A percentile compares a stretch with the other conserved stretches of the same genome.
Evolutionary conservation across 2,329 filamentous ascomycete species (phyloP).

Genomic region (Bipolaris victoriae): DNA sequence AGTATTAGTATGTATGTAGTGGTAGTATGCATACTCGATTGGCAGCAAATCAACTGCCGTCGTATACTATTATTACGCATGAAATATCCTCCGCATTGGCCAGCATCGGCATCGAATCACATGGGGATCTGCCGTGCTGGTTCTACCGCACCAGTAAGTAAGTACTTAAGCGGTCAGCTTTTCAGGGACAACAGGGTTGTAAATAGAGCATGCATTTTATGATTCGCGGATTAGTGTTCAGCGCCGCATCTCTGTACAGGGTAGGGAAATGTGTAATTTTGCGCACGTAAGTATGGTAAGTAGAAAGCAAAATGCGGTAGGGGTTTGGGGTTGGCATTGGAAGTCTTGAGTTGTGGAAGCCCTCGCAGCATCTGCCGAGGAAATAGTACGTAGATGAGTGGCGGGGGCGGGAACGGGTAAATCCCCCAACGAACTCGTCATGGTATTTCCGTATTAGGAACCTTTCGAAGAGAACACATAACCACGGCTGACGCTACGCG

Average conservation of each 20-base stretch:
- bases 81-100: no score
- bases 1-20: no score
- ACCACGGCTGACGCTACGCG: background rate
- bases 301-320: background rate
- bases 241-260: background rate
- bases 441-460: background rate
- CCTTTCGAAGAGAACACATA: background rate
- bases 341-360: background rate
- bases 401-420: conserved; percentile 7
- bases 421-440: background rate
- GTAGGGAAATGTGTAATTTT: background rate
- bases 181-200: background rate
- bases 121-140: background rate
- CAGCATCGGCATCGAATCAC: no score
- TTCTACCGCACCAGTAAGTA: background rate
- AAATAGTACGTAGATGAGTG: background rate
- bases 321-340: background rate
- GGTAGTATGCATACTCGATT: no score
- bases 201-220: background rate
- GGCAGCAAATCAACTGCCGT: no score
- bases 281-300: background rate
- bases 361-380: background rate
- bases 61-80: no score
- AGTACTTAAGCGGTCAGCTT: background rate
- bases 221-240: background rate